Conservation (phyloP, 305 asterid genomes). For the Solanum hybrid region DNA sequence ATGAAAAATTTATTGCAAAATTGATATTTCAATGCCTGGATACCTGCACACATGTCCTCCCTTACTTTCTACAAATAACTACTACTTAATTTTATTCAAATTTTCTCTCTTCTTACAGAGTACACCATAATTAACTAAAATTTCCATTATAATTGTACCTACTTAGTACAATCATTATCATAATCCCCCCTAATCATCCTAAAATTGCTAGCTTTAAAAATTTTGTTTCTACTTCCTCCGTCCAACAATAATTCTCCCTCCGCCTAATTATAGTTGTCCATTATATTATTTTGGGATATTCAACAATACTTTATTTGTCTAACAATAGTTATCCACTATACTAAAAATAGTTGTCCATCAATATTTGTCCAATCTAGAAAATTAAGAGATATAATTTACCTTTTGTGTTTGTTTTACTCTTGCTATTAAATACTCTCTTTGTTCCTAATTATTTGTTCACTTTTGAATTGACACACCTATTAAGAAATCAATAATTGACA, state of each 20-base stretch:
- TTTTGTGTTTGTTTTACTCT: too few species aligned
- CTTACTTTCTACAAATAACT: neutral
- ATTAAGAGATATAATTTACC: too few species aligned
- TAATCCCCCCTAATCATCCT: neutral
- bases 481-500: too few species aligned
- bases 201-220: neutral
- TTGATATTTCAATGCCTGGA: conserved; percentile 30
- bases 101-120: neutral
- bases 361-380: too few species aligned
- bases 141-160: neutral
- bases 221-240: neutral
- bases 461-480: too few species aligned
- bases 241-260: neutral
- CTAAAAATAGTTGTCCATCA: too few species aligned
- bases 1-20: conserved; percentile 27
- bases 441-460: too few species aligned
- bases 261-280: neutral
- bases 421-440: too few species aligned
- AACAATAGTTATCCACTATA: too few species aligned
- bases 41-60: conserved; percentile 29
- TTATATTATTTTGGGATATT: neutral
- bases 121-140: neutral
- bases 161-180: neutral
- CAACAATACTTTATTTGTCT: neutral
- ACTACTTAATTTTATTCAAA: neutral